phyloP scores from a whole-genome alignment of 139 green algal genomes.

The Tetradesmus obliquus region DNA sequence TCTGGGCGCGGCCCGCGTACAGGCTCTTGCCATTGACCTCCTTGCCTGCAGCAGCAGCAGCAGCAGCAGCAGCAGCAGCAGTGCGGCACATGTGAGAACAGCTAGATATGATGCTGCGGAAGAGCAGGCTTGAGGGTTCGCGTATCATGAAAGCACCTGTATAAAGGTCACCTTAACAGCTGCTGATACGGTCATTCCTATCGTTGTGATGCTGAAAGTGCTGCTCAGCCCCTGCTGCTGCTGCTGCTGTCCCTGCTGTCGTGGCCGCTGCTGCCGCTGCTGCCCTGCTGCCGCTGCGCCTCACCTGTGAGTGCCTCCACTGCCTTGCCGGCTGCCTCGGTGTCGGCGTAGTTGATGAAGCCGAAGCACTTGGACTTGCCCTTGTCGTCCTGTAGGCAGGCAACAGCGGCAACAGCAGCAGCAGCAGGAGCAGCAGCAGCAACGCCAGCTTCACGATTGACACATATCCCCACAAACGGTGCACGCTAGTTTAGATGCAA shows the following conservation, averaged over 20 bases:
- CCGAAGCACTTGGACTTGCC: constrained; percentile 88
- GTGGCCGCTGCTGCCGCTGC: neutral
- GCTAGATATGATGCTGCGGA: too few species aligned
- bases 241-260: neutral
- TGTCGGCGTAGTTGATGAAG: constrained; percentile 92
- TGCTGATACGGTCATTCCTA: neutral
- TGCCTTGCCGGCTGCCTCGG: constrained; percentile 76
- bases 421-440: neutral
- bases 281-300: neutral
- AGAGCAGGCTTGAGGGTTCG: too few species aligned
- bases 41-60: constrained; percentile 59
- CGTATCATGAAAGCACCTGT: too few species aligned
- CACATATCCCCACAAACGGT: too few species aligned
- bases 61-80: neutral
- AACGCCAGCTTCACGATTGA: too few species aligned
- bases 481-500: too few species aligned
- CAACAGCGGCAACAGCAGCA: neutral
- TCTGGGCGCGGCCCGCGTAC: constrained; percentile 83
- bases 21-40: constrained; percentile 76
- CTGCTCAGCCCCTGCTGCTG: neutral
- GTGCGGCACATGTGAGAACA: too few species aligned
- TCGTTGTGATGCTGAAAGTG: neutral
- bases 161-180: neutral
- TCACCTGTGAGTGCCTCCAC: constrained; percentile 78
- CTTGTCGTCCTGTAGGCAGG: constrained; percentile 66